Conservation (phyloP, 345 rosid species). For the Angophora floribunda region DNA sequence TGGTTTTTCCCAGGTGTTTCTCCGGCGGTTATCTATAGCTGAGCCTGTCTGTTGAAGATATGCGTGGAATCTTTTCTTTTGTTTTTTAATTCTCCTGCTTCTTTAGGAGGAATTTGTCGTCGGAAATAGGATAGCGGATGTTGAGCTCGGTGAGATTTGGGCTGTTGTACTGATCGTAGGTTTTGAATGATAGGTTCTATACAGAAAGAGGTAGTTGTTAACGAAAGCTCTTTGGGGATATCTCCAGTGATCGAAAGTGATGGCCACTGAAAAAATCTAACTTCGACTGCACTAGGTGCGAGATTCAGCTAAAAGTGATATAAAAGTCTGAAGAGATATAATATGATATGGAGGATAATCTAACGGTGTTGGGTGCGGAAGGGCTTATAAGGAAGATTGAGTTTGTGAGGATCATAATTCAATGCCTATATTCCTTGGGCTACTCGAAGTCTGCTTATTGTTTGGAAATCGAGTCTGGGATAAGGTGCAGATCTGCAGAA, state of each 20-base stretch:
- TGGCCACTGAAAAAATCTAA: neutral
- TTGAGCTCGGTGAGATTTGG: neutral
- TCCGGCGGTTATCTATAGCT: neutral
- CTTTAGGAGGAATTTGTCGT: neutral
- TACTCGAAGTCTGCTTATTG: slow-evolving; percentile 56
- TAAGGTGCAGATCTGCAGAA: slow-evolving; percentile 33
- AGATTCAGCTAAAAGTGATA: neutral
- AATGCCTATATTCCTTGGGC: slow-evolving; percentile 68
- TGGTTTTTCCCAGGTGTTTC: neutral
- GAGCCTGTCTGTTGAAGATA: neutral
- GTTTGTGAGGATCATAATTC: slow-evolving; percentile 56
- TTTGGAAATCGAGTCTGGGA: slow-evolving; percentile 58
- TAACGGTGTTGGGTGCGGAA: slow-evolving; percentile 34
- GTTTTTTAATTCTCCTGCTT: neutral
- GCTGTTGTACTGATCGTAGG: neutral
- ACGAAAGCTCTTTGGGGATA: neutral
- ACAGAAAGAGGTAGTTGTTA: neutral
- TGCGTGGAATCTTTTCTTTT: neutral
- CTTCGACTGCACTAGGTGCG: neutral
- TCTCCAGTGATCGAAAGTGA: neutral
- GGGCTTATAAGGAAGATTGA: slow-evolving; percentile 58
- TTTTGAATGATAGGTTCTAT: neutral
- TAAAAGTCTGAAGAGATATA: neutral
- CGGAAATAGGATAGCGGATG: neutral
- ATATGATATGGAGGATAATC: slow-evolving; percentile 38